phyloP scores from a whole-genome alignment of 179 eudicot species.

The Vitellaria paradoxa region DNA sequence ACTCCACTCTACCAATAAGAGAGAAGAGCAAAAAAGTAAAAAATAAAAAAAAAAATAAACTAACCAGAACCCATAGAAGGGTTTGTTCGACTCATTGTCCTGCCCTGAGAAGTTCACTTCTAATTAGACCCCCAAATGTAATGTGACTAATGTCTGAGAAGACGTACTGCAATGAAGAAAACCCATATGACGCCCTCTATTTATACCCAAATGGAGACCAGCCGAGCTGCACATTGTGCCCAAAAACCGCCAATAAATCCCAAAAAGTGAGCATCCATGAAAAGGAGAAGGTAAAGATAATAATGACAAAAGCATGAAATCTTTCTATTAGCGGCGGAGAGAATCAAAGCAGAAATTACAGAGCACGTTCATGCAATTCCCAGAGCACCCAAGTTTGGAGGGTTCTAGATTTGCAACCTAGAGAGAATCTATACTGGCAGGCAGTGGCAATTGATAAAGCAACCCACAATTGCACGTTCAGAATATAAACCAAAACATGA shows the following conservation, averaged over 20 bases:
- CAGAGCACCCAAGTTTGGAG: slow-evolving; percentile 22
- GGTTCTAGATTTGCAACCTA: slow-evolving; percentile 24
- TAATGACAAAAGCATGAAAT: slow-evolving; percentile 67
- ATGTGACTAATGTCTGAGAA: slow-evolving; percentile 14
- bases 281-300: slow-evolving; percentile 47
- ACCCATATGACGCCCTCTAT: slow-evolving; percentile 29
- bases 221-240: slow-evolving; percentile 51
- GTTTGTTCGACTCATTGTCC: slow-evolving; percentile 63
- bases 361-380: slow-evolving; percentile 32
- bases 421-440: slow-evolving; percentile 56
- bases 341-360: slow-evolving; percentile 36
- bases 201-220: slow-evolving; percentile 51
- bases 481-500: slow-evolving; percentile 43
- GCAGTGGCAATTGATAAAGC: slow-evolving; percentile 34
- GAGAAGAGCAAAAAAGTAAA: neutral
- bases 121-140: slow-evolving; percentile 11
- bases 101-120: slow-evolving; percentile 7
- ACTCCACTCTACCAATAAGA: neutral
- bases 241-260: slow-evolving; percentile 26
- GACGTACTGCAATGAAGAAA: slow-evolving; percentile 45
- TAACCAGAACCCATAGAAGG: slow-evolving; percentile 77
- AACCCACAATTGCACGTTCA: slow-evolving; percentile 22
- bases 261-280: slow-evolving; percentile 47
- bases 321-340: slow-evolving; percentile 45
- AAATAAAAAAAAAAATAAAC: slow-evolving; percentile 25